Evolutionary conservation across 1,139 yeast genomes (phyloP), one percentile per base, ranked within the genome.

Genomic region (Suhomyces anneliseae): DNA sequence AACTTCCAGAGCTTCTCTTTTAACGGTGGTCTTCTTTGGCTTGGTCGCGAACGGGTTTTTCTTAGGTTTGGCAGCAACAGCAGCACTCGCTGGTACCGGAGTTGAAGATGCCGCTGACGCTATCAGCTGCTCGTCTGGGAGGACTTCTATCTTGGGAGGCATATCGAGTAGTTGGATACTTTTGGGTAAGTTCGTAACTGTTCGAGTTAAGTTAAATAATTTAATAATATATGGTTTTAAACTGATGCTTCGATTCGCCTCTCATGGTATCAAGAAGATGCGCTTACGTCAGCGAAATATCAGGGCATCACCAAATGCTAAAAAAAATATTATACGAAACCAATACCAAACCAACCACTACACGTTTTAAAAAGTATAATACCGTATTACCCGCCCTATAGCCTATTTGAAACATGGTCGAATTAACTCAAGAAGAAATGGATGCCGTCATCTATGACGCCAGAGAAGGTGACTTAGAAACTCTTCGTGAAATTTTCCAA

Each of bases 401-500:
- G 24, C 24, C 24, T 19, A 19, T 19, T 19, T 19, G 6, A 19
- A 19, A 19, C 32, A 44, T 44, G 46, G 61, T 51, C 54, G 61
- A 31, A 9, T 60, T 81, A 52, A 66, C 81, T 7, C 87, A 82
- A 60, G 97, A 90, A 53, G 95, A 89, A 60, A 84, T 83, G 75
- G 96, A 87, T 54, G 84, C 86, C 47, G 81, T 92, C 50, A 76
- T 90, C 44, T 83, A 82, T 53, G 96, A 88, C 57, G 89, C 97
- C 43, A 81, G 99, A 62, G 84, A 78, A 36, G 97, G 97, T 6
- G 98, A 92, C 56, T 64, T 90, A 42, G 95, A 85, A 39, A 79
- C 86, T 0, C 69, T 93, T 47, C 74, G 79, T 56, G 87, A 79
- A 54, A 81, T 88, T 40, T 87, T 92, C 59, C 71, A 76, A 19